Conservation (phyloP, 2,329 filamentous ascomycete genomes). For the Alternaria infectoria region DNA sequence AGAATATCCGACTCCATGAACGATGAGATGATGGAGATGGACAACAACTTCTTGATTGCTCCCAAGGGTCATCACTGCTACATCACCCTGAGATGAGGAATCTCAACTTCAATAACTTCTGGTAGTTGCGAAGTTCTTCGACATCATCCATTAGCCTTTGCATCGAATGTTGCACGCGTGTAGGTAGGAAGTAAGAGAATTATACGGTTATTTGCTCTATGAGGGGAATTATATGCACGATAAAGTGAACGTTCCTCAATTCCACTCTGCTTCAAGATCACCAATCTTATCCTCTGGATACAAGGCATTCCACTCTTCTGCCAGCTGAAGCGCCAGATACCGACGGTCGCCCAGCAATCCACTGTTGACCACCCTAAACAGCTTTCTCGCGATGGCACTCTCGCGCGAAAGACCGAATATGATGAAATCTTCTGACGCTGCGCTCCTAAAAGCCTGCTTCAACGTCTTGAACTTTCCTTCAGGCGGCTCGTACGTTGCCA, state of each 20-base stretch:
- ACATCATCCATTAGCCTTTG: not conserved
- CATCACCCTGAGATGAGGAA: conserved; percentile 23
- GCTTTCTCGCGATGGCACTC: not conserved
- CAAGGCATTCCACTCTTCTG: not conserved
- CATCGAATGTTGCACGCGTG: not conserved
- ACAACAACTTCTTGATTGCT: conserved; percentile 50
- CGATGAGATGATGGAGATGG: conserved; percentile 50
- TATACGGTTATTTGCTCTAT: not conserved
- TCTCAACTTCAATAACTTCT: not conserved
- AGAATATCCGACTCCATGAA: conserved; percentile 28
- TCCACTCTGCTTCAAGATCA: not conserved
- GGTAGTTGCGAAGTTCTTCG: not conserved
- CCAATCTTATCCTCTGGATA: not conserved
- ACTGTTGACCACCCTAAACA: not conserved
- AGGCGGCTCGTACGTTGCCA: not conserved
- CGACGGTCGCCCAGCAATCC: not conserved
- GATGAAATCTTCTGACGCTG: not conserved
- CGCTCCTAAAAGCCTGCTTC: not conserved
- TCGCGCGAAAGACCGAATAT: not conserved
- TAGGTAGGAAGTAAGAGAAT: not conserved
- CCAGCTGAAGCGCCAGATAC: not conserved
- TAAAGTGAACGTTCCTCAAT: not conserved
- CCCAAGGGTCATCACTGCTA: conserved; percentile 51
- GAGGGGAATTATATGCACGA: not conserved
- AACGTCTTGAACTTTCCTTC: not conserved